Conservation (phyloP, 148 eudicot species). For the Chenopodium suecicum region DNA sequence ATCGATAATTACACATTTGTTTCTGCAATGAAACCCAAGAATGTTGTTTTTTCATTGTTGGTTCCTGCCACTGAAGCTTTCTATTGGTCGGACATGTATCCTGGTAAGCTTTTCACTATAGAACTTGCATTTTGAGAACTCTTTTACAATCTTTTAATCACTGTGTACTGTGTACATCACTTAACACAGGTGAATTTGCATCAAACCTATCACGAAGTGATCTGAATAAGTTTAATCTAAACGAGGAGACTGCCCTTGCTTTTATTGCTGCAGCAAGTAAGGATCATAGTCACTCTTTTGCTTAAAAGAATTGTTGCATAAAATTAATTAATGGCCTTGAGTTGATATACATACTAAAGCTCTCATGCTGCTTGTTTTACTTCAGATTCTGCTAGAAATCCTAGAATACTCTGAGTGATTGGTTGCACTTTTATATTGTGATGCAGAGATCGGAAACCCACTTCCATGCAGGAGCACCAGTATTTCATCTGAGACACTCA, state of each 20-base stretch:
- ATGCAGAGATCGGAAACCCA: conserved; percentile 65
- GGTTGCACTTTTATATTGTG: conserved; percentile 17
- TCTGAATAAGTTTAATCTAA: conserved; percentile 59
- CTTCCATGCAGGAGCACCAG: conserved; percentile 62
- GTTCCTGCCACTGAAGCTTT: conserved; percentile 72
- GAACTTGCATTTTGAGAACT: neutral
- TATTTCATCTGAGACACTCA: conserved; percentile 27
- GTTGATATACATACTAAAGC: no score
- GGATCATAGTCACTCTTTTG: conserved; percentile 16
- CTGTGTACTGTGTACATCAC: neutral
- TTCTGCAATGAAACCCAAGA: conserved; percentile 68
- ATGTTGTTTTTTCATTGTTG: conserved; percentile 57
- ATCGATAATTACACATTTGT: conserved; percentile 48
- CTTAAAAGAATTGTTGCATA: neutral
- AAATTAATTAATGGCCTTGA: neutral
- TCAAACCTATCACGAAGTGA: conserved; percentile 51
- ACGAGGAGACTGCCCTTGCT: conserved; percentile 65
- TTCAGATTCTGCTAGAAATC: neutral
- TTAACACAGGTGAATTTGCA: conserved; percentile 28
- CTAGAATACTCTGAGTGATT: conserved; percentile 1
- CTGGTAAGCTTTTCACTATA: conserved; percentile 40
- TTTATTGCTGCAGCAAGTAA: conserved; percentile 77
- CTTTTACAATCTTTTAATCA: neutral
- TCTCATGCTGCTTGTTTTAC: neutral
- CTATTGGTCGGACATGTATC: conserved; percentile 75